A percentile compares a stretch with the other conserved stretches of the same genome.
phyloP scores from a whole-genome alignment of 2,329 filamentous ascomycete genomes.

The Emmonsia crescens region DNA sequence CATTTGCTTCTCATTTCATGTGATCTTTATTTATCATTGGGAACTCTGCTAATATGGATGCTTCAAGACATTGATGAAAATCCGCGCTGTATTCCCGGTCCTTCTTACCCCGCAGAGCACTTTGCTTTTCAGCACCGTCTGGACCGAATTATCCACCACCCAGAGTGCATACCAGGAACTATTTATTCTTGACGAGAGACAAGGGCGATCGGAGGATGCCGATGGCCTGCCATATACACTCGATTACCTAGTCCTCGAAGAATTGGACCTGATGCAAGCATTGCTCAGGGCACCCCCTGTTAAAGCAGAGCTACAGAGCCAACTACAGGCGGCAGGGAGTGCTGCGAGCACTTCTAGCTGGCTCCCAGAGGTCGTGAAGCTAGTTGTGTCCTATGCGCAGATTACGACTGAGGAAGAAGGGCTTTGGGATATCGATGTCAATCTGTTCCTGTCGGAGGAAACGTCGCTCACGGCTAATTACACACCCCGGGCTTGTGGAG shows the following conservation, averaged over 20 bases:
- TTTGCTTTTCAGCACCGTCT: constrained; percentile 72
- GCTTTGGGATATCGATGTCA: constrained; percentile 93
- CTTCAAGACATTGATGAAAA: constrained; percentile 68
- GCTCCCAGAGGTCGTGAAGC: constrained; percentile 78
- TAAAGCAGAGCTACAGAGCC: constrained; percentile 73
- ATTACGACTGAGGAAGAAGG: constrained; percentile 90
- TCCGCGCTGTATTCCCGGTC: constrained; percentile 71
- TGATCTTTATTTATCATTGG: too few relatives aligned
- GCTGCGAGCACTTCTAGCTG: constrained; percentile 58
- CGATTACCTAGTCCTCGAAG: constrained; percentile 86
- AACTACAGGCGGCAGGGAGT: constrained; percentile 52
- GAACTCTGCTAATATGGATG: constrained; percentile 11
- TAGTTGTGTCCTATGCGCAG: constrained; percentile 74
- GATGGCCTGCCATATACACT: constrained; percentile 90
- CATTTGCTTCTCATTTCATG: neutral
- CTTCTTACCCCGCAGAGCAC: constrained; percentile 75
- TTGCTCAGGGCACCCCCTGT: constrained; percentile 82
- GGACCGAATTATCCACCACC: constrained; percentile 71
- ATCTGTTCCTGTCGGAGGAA: constrained; percentile 89
- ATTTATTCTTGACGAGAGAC: constrained; percentile 75
- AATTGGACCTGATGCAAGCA: constrained; percentile 88
- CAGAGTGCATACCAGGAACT: constrained; percentile 65
- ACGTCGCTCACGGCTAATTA: constrained; percentile 93
- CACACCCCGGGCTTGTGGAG: constrained; percentile 83
- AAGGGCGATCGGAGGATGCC: constrained; percentile 78